phyloP scores from a whole-genome alignment of 2,329 filamentous ascomycete genomes.

The Verticillium nubilum region DNA sequence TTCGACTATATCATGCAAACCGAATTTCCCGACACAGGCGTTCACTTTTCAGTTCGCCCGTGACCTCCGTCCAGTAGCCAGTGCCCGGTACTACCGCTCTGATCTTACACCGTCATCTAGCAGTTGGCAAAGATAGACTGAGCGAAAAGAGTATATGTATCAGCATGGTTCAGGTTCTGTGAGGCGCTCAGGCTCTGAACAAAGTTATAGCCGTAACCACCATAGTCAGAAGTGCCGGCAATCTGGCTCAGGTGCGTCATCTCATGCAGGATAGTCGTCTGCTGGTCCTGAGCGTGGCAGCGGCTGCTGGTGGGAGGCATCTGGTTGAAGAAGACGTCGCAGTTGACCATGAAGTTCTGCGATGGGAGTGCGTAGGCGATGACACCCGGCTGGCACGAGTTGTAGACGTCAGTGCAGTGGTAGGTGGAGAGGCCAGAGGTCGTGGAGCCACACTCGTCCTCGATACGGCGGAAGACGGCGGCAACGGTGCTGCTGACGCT shows the following conservation, averaged over 20 bases:
- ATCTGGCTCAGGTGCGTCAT: conserved; percentile 52
- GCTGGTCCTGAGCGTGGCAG: conserved; percentile 51
- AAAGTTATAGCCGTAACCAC: conserved; percentile 49
- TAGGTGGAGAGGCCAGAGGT: conserved; percentile 41
- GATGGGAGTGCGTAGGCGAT: not conserved
- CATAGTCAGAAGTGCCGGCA: conserved; percentile 44
- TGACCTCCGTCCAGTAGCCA: no score
- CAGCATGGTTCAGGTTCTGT: conserved; percentile 56
- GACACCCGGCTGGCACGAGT: not conserved
- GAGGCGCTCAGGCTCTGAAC: conserved; percentile 38
- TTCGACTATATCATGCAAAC: no score
- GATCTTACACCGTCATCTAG: no score
- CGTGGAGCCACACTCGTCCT: conserved; percentile 48
- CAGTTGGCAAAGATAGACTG: conserved; percentile 9
- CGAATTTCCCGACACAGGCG: no score
- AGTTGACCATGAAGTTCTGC: not conserved
- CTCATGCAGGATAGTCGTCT: conserved; percentile 61
- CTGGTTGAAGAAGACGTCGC: conserved; percentile 18
- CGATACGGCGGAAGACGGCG: conserved; percentile 41
- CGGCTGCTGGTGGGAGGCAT: conserved; percentile 40
- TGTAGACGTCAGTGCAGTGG: conserved; percentile 54
- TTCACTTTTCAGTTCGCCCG: no score
- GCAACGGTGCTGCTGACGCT: conserved; percentile 38
- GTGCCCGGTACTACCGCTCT: no score
- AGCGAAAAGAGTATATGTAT: conserved; percentile 37